Evolutionary conservation across 106 monocot species (phyloP).

Genomic region (Dendrobium chrysotoxum): DNA sequence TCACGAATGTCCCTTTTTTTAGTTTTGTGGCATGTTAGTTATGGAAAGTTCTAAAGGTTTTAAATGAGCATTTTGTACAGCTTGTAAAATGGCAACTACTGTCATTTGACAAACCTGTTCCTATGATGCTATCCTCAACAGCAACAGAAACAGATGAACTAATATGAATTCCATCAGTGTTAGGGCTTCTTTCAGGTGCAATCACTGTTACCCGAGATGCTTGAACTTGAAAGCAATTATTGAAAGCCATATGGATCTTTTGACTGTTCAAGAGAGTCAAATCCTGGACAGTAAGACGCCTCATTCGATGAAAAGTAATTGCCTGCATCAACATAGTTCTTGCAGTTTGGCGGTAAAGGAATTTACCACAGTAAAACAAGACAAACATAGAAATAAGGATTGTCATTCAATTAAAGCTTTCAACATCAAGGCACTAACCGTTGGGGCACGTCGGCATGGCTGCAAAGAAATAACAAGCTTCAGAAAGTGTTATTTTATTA

Average conservation of each 20-base stretch:
- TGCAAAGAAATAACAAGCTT: slow-evolving; percentile 30
- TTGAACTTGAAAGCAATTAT: slow-evolving; percentile 35
- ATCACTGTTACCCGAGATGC: slow-evolving; percentile 42
- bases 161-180: slow-evolving; percentile 83
- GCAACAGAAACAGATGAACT: slow-evolving; percentile 40
- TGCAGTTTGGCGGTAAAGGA: neutral
- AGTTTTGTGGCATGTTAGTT: too few species aligned
- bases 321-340: slow-evolving; percentile 38
- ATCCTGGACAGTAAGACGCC: slow-evolving; percentile 35
- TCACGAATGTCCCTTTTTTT: neutral
- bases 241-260: slow-evolving; percentile 73
- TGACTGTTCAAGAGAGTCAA: slow-evolving; percentile 54
- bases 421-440: slow-evolving; percentile 32
- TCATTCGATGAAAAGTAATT: slow-evolving; percentile 62
- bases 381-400: neutral
- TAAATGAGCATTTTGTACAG: neutral
- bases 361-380: neutral
- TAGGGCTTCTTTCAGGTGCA: slow-evolving; percentile 57
- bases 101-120: slow-evolving; percentile 34
- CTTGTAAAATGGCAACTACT: neutral
- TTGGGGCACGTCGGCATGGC: slow-evolving; percentile 65
- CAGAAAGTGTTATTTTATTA: slow-evolving; percentile 6
- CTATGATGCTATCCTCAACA: slow-evolving; percentile 40
- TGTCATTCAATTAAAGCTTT: slow-evolving; percentile 5
- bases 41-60: neutral